Evolutionary conservation across 2,329 filamentous ascomycete species (phyloP).

Genomic region (Aaosphaeria pasadenensis): DNA sequence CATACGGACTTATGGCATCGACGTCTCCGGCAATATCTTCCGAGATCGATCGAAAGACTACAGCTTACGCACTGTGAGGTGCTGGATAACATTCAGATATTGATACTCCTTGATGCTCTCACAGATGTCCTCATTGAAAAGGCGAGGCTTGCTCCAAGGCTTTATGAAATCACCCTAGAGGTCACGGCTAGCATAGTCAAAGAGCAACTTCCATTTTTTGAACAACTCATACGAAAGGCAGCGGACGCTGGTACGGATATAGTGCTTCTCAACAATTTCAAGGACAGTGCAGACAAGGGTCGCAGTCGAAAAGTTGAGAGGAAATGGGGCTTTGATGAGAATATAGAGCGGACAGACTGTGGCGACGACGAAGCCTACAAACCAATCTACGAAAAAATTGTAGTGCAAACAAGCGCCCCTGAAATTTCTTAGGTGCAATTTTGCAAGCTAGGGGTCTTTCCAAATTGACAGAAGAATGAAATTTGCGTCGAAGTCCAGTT

Average conservation of each 20-base stretch:
- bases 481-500: background rate
- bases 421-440: background rate
- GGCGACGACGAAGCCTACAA: background rate
- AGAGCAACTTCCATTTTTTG: background rate
- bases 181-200: background rate
- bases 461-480: background rate
- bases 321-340: constrained; percentile 1
- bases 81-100: background rate
- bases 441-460: background rate
- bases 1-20: background rate
- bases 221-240: background rate
- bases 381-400: background rate
- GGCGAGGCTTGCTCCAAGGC: background rate
- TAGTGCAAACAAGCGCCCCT: background rate
- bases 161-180: background rate
- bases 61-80: constrained; percentile 1
- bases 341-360: background rate
- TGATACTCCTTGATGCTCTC: background rate
- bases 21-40: background rate
- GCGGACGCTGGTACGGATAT: background rate
- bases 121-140: background rate
- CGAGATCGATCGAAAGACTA: background rate
- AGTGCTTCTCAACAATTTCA: background rate
- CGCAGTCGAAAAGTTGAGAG: background rate
- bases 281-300: background rate